phyloP scores from a whole-genome alignment of 352 stramenopile species.

The Phytophthora cryptogea region DNA sequence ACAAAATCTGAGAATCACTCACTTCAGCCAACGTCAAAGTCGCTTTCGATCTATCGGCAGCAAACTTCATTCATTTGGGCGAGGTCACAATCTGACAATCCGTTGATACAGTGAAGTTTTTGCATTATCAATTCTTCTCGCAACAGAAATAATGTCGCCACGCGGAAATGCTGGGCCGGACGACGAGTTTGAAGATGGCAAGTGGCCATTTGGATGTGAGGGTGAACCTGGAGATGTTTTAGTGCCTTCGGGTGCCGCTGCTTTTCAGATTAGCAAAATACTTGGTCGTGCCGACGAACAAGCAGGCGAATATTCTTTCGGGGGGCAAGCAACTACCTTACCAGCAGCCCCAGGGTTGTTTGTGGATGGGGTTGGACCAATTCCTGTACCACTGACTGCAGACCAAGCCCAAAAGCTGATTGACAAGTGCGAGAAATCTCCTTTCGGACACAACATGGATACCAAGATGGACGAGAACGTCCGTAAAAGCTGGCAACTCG shows the following conservation, averaged over 20 bases:
- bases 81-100: too few relatives aligned
- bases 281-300: conserved; percentile 3
- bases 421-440: conserved; percentile 32
- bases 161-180: not conserved
- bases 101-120: not conserved
- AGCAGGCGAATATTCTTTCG: conserved; percentile 16
- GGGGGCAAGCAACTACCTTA: conserved; percentile 8
- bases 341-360: conserved; percentile 12
- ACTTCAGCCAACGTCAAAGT: too few relatives aligned
- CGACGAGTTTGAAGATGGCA: conserved; percentile 2
- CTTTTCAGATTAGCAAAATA: conserved; percentile 18
- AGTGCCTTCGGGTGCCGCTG: not conserved
- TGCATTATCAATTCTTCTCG: conserved; percentile 1
- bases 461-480: conserved; percentile 26
- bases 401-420: conserved; percentile 16
- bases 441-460: conserved; percentile 24
- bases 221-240: not conserved
- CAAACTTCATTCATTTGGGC: too few relatives aligned
- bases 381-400: conserved; percentile 17
- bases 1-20: too few relatives aligned
- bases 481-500: conserved; percentile 29
- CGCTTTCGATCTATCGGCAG: too few relatives aligned
- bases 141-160: not conserved
- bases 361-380: conserved; percentile 21
- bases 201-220: not conserved